Evolutionary conservation across 371 early-diverging fungal species (phyloP).

Genomic region (Mucor mucedo): DNA sequence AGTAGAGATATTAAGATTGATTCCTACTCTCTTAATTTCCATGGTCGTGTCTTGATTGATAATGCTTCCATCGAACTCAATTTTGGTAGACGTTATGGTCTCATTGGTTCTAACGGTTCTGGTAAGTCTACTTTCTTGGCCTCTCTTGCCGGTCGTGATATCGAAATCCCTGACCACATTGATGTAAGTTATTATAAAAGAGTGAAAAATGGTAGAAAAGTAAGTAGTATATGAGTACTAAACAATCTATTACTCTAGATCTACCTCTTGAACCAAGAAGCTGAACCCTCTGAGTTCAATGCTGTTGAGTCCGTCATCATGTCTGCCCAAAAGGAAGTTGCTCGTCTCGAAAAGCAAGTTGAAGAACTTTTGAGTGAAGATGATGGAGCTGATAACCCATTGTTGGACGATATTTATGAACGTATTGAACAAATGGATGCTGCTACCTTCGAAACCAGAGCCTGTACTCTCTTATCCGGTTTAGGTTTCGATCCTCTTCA

Average conservation of each 20-base stretch:
- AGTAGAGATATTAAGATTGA: conserved; percentile 97
- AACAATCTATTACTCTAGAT: conserved; percentile 13
- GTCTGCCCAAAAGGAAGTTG: conserved; percentile 87
- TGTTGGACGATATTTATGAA: conserved; percentile 94
- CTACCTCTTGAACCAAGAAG: conserved; percentile 93
- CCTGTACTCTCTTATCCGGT: conserved; percentile 89
- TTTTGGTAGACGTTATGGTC: conserved; percentile 97
- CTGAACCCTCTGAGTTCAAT: conserved; percentile 89
- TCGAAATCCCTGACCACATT: conserved; percentile 95
- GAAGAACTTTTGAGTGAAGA: conserved; percentile 86
- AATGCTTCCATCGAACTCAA: conserved; percentile 97
- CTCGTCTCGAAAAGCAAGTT: conserved; percentile 87
- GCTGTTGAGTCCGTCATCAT: conserved; percentile 92
- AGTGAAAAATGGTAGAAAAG: conserved; percentile 1
- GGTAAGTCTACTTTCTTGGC: conserved; percentile 98
- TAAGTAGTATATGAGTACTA: not conserved
- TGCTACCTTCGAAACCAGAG: conserved; percentile 93
- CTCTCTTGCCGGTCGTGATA: conserved; percentile 93
- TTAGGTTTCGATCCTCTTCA: conserved; percentile 91
- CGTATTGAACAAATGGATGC: conserved; percentile 93
- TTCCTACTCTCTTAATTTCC: conserved; percentile 91
- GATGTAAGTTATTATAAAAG: conserved; percentile 66
- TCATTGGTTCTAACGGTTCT: conserved; percentile 97
- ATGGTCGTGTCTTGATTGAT: conserved; percentile 90
- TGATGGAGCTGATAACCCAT: conserved; percentile 84